A percentile compares a stretch with the other conserved stretches of the same genome.
These are phyloP conservation scores for Jamesozyma hellenica DNA, from an alignment of 805 yeast species.

Conservation along the genomic window DNA sequence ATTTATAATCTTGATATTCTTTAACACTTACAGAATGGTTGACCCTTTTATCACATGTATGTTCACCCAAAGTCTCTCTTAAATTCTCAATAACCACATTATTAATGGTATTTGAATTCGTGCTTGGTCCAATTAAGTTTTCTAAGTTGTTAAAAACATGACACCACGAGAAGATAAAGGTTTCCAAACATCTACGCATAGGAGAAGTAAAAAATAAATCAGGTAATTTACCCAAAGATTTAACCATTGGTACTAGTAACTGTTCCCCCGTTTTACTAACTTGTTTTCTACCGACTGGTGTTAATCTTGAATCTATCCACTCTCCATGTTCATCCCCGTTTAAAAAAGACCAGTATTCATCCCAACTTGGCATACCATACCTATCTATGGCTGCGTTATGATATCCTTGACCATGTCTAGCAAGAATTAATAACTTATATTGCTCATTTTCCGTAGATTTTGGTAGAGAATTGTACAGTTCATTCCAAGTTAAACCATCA, in stretches of 20 bases:
- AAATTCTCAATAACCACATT: slow-evolving; percentile 35
- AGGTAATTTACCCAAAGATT: slow-evolving; percentile 47
- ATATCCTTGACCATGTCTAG: slow-evolving; percentile 62
- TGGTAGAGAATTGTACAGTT: slow-evolving; percentile 16
- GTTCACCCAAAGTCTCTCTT: slow-evolving; percentile 53
- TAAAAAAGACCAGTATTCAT: slow-evolving; percentile 40
- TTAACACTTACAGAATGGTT: slow-evolving; percentile 11
- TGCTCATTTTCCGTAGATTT: slow-evolving; percentile 10
- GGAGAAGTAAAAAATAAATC: slow-evolving; percentile 49
- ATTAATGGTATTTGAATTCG: slow-evolving; percentile 1
- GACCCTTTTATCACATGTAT: slow-evolving; percentile 49
- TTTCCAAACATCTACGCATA: slow-evolving; percentile 52
- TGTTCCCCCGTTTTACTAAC: slow-evolving; percentile 36
- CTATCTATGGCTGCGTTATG: slow-evolving; percentile 48
- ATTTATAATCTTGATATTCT: slow-evolving; percentile 14
- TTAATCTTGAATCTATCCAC: slow-evolving; percentile 46
- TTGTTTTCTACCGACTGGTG: slow-evolving; percentile 45
- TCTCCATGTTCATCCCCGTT: slow-evolving; percentile 44
- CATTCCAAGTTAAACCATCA: slow-evolving; percentile 13
- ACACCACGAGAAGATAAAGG: slow-evolving; percentile 42
- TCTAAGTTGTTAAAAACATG: slow-evolving; percentile 40
- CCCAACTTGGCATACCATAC: slow-evolving; percentile 52
- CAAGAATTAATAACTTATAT: slow-evolving; percentile 17
- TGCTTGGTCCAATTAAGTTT: not conserved
- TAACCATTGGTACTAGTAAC: slow-evolving; percentile 14